A percentile compares a stretch with the other conserved stretches of the same genome.
Conservation (phyloP, 1,139 yeast species). For the Suhomyces choctaworum region DNA sequence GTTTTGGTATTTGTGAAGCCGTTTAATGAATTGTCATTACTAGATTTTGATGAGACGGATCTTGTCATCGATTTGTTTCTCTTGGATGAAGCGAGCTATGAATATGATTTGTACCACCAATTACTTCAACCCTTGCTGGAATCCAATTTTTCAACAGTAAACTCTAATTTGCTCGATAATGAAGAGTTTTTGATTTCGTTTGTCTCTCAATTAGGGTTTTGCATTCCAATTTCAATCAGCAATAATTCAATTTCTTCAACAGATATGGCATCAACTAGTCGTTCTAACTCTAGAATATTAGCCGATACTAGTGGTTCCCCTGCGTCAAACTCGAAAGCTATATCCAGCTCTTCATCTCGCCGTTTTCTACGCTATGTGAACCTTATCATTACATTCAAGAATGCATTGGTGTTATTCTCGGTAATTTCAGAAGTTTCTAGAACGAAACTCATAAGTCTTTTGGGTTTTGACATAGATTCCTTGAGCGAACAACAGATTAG, state of each 20-base stretch:
- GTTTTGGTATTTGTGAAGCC: slow-evolving; percentile 31
- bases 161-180: slow-evolving; percentile 10
- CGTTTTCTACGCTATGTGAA: slow-evolving; percentile 25
- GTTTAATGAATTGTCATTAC: slow-evolving; percentile 28
- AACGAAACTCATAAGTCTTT: slow-evolving; percentile 22
- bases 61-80: slow-evolving; percentile 22
- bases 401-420: slow-evolving; percentile 30
- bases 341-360: background rate
- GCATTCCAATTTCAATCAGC: slow-evolving; percentile 21
- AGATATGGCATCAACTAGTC: background rate
- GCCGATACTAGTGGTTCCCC: background rate
- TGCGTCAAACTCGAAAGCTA: background rate
- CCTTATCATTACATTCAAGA: slow-evolving; percentile 32
- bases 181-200: slow-evolving; percentile 14
- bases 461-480: slow-evolving; percentile 25
- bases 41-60: slow-evolving; percentile 22
- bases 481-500: slow-evolving; percentile 11
- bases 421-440: slow-evolving; percentile 26
- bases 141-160: slow-evolving; percentile 7
- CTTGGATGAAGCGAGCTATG: slow-evolving; percentile 18
- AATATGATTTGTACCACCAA: slow-evolving; percentile 19
- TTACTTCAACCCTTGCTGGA: slow-evolving; percentile 20
- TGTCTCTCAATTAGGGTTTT: slow-evolving; percentile 22
- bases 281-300: slow-evolving; percentile 1
- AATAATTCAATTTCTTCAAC: slow-evolving; percentile 9